phyloP scores from a whole-genome alignment of 1,139 yeast genomes.

The Diutina pseudorugosa region DNA sequence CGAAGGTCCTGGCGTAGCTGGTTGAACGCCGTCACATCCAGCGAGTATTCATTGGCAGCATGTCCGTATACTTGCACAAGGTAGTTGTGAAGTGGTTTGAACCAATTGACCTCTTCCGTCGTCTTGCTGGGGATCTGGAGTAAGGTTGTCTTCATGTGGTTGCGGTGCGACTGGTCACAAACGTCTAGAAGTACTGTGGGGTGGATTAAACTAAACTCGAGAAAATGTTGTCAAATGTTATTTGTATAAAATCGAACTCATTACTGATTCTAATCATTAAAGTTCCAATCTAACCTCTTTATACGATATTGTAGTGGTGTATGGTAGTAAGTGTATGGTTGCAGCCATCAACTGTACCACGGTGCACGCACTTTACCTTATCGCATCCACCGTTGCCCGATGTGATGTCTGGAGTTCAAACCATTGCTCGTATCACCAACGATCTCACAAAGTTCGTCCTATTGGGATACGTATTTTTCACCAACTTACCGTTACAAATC shows the following conservation, averaged over 20 bases:
- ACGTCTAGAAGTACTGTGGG: no score
- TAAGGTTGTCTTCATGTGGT: conserved; percentile 24
- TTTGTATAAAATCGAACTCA: no score
- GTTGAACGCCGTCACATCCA: conserved; percentile 44
- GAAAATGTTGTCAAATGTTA: no score
- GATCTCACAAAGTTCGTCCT: background rate
- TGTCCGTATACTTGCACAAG: conserved; percentile 55
- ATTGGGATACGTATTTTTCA: background rate
- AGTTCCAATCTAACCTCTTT: background rate
- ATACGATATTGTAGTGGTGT: no score
- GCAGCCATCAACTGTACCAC: background rate
- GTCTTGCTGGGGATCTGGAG: conserved; percentile 34
- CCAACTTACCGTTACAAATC: background rate
- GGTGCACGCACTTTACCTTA: background rate
- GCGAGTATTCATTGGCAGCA: conserved; percentile 36
- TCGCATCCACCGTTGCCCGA: background rate
- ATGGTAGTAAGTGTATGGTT: no score
- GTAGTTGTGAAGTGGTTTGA: conserved; percentile 45
- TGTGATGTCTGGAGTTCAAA: background rate
- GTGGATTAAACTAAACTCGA: no score
- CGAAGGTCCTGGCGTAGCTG: conserved; percentile 51
- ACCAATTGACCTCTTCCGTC: conserved; percentile 55
- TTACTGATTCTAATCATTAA: no score
- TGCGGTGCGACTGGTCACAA: background rate
- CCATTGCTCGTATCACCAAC: background rate